Base-by-base conservation (phyloP, 108 stramenopile genomes). In the Epithemia pelagica region DNA sequence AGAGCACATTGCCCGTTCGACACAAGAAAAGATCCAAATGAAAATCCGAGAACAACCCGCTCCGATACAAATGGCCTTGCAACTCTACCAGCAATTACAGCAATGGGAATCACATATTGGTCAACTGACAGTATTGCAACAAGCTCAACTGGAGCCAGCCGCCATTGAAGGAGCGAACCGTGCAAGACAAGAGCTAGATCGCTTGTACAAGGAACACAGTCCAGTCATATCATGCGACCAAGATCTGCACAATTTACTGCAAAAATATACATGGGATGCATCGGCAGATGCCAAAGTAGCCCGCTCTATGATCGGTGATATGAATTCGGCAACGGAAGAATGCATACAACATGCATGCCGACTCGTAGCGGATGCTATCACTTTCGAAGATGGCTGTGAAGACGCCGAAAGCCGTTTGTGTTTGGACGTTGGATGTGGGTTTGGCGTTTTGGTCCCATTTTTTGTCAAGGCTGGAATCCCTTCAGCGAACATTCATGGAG, bases 201-300 rank as follows among this genome's bases (percentile, higher is more conserved):
- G 61, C n/a, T 27, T 84, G 19, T 70, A 73, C 57, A 32, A 64
- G 23, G 74, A 79, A 30, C 69, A 84, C 54, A 52, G 61, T 23
- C 31, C 76, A 3, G 20, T 62, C 7, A 23, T 75, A n/a, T 57
- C 70, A 0, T 46, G 10, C 5, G 77, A 71, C 28, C 66, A 64
- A 7, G 81, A 89, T 64, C 53, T 89, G 1, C 88, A 86, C 59
- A 85, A 85, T 59, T 22, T 79, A 2, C 79, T 79, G 52, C 88
- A 89, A 78, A 65, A 61, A 31, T 65, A 73, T 23, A 89, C 88
- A 1, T 89, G 88, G 88, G 83, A 89, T 79, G 88, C 88, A n/a
- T 74, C 73, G 28, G 88, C 88, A 19, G 85, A 86, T 78, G 88
- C 88, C 31, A 89, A 89, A 59, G 82, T 80, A 24, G 81, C 76